Conservation (phyloP, 2,329 filamentous ascomycete species). For the Calonectria montana region DNA sequence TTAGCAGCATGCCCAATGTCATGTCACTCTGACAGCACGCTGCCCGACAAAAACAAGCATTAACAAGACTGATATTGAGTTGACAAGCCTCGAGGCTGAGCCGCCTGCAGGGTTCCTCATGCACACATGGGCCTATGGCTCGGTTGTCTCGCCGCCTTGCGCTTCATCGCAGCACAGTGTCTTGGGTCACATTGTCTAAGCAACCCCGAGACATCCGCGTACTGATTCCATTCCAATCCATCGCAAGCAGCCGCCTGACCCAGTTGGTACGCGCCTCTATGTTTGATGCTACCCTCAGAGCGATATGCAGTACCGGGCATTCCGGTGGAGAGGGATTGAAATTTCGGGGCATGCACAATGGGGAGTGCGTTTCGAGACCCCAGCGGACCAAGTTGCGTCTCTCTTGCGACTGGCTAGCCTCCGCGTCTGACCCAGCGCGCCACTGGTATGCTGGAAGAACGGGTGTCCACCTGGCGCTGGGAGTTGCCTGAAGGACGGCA, state of each 20-base stretch:
- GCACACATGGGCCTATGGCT: background rate
- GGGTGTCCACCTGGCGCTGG: background rate
- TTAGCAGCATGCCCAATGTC: conserved; percentile 6
- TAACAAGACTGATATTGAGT: background rate
- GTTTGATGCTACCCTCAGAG: background rate
- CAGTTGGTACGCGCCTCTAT: background rate
- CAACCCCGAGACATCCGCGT: conserved; percentile 3
- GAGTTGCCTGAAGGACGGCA: background rate
- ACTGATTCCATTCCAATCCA: background rate
- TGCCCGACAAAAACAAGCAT: background rate
- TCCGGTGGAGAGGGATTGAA: background rate
- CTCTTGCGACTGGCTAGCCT: conserved; percentile 17
- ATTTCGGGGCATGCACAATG: conserved; percentile 7
- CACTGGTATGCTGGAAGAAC: background rate
- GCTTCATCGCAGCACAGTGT: background rate
- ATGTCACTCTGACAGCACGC: background rate
- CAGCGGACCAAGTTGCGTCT: background rate
- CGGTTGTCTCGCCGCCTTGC: conserved; percentile 12
- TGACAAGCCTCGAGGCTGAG: conserved; percentile 4
- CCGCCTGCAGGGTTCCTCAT: background rate
- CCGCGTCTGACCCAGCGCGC: conserved; percentile 2
- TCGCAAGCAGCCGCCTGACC: background rate
- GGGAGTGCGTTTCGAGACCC: background rate
- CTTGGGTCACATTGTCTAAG: background rate
- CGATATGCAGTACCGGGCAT: background rate